A percentile compares a stretch with the other conserved stretches of the same genome.
Evolutionary conservation across 1,139 yeast genomes (phyloP).

Genomic region (Yamadazyma siamensis): DNA sequence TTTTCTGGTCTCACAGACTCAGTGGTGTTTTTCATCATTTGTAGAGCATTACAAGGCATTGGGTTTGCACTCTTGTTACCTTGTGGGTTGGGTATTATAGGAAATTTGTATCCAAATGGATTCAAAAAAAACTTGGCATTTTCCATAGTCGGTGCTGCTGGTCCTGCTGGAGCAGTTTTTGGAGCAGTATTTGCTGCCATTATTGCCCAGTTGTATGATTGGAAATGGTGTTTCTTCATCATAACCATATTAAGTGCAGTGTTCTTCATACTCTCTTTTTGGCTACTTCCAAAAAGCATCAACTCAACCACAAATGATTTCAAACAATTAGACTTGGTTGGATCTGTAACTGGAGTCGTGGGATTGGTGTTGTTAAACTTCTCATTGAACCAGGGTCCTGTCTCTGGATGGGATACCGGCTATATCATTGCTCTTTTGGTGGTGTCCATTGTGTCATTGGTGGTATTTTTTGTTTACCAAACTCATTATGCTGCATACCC

Average conservation of each 20-base stretch:
- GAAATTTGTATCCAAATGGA: conserved; percentile 44
- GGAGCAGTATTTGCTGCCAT: conserved; percentile 50
- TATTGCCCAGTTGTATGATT: conserved; percentile 38
- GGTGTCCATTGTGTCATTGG: conserved; percentile 34
- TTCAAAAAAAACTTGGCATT: conserved; percentile 50
- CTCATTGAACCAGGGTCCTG: conserved; percentile 55
- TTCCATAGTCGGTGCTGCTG: conserved; percentile 51
- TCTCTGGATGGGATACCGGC: conserved; percentile 45
- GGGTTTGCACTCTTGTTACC: conserved; percentile 46
- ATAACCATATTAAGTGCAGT: conserved; percentile 34
- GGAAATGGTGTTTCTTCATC: conserved; percentile 56
- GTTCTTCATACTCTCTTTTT: conserved; percentile 24
- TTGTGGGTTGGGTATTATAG: conserved; percentile 22
- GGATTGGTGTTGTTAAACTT: conserved; percentile 50
- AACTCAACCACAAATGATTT: conserved; percentile 6
- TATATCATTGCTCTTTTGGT: conserved; percentile 46
- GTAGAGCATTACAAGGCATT: conserved; percentile 54
- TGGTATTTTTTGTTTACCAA: conserved; percentile 30
- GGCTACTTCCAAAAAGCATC: conserved; percentile 30
- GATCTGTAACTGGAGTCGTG: conserved; percentile 43
- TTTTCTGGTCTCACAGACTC: conserved; percentile 41
- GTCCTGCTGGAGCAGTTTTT: conserved; percentile 52
- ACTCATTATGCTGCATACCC: conserved; percentile 29
- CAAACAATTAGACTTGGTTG: conserved; percentile 38
- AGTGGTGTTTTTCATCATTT: conserved; percentile 44